Evolutionary conservation across 345 rosid genomes (phyloP).

Genomic region (Stellera chamaejasme): DNA sequence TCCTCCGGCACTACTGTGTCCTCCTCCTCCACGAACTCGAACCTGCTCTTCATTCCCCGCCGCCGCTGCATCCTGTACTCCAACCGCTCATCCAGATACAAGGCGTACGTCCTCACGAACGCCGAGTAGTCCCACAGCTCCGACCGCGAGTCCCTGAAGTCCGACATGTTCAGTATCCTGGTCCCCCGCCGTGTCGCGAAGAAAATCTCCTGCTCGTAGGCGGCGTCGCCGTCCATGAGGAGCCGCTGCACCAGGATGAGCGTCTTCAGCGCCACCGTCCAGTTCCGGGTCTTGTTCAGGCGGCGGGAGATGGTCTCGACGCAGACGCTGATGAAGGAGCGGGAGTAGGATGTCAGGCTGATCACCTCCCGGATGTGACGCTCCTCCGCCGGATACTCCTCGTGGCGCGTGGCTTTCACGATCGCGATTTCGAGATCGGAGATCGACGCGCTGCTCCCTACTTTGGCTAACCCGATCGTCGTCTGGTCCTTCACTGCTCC

Average conservation of each 20-base stretch:
- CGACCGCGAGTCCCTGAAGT: constrained; percentile 58
- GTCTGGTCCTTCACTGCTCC: constrained; percentile 89
- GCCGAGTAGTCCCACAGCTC: constrained; percentile 83
- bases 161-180: constrained; percentile 71
- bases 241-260: constrained; percentile 60
- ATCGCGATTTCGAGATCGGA: constrained; percentile 81
- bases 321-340: constrained; percentile 43
- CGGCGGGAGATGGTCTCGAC: constrained; percentile 50
- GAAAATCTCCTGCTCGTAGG: constrained; percentile 83
- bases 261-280: constrained; percentile 87
- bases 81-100: constrained; percentile 71
- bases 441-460: constrained; percentile 49
- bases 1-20: neutral
- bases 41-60: constrained; percentile 44
- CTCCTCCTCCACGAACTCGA: constrained; percentile 37
- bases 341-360: constrained; percentile 63
- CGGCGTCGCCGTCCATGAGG: constrained; percentile 56
- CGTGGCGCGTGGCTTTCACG: constrained; percentile 85
- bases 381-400: constrained; percentile 81
- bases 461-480: constrained; percentile 83
- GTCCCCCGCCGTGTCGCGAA: constrained; percentile 85
- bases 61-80: constrained; percentile 62
- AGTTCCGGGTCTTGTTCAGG: constrained; percentile 72
- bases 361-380: constrained; percentile 62
- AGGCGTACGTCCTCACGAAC: constrained; percentile 64